Evolutionary conservation across 2,329 filamentous ascomycete species (phyloP), one percentile per base, ranked within the genome.

Genomic region (Lasiodiplodia theobromae): DNA sequence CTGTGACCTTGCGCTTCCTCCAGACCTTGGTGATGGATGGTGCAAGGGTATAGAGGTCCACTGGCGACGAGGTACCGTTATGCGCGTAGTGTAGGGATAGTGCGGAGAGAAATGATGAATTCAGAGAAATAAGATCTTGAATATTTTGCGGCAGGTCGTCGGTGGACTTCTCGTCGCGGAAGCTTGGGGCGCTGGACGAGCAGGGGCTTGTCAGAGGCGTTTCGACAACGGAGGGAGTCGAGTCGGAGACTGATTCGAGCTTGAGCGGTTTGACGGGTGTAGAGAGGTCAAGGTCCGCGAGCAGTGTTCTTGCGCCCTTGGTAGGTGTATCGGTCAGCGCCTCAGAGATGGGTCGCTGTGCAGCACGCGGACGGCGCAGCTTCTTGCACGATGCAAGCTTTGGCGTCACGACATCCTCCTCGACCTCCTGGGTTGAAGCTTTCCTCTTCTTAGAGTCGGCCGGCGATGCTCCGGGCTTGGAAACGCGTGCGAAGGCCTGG

Each of bases 41-140:
- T 25, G 80, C 77, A 37, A 86, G 71, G 25, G 75, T 73, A 28
- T 76, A 72, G 25, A 84, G 73, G 68, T 84, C 77, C 66, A 81
- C 78, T n/a, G 83, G 78, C 18, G 80, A 76, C 6, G 81, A 77
- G 14, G 79, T 80, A 57, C 82, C 82, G 68, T 85, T 83, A 72
- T 86, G 84, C 23, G 84, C 81, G 70, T 82, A 84, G 71, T 85
- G 82, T 34, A 86, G 75, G 6, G 82, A 82, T 14, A 85, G 76
- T n/a, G 84, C 81, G 18, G 80, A 82, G 21, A 86, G 79, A 71
- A 86, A 84, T 44, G 83, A 82, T 10, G 78, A 77, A 72, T 85
- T 81, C 8, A 86, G 77, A n/a, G 75, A 73, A 60, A 81, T 77
- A 52, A 84, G 77, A 62, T 82, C 80, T 68, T 81, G 75, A 10